Base-by-base conservation (phyloP, 345 rosid genomes). In the Hypericum perforatum region DNA sequence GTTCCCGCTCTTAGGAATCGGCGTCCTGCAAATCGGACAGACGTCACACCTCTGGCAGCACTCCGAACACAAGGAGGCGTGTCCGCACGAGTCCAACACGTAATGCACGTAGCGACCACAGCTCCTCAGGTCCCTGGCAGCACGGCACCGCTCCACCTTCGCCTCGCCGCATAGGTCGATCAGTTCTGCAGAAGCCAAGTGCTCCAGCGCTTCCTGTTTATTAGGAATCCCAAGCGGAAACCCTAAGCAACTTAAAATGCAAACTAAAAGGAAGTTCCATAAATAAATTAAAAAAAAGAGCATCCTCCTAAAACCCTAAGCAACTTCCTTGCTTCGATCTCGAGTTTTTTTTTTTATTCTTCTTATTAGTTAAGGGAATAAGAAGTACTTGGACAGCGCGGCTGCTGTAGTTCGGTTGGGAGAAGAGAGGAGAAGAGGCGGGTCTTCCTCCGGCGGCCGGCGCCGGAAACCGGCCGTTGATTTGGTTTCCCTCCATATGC, bases 51-150 rank as follows among this genome's bases (percentile, higher is more conserved):
- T 76, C 37, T 82, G 86, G 61, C 81, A 71, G 63, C 97, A 92
- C 79, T 89, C 97, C 4, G 61, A 61, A 70, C 97, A 89, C 64
- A 94, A 67, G 11, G 95, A 92, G 10, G 99, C 95, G 77, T 92
- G 99, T 40, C 95, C 80, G 49, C 99, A 92, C 2, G 94, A 73
- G 63, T 54, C 78, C 59, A 94, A 65, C 12, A 74, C 82, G 71
- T 76, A 59, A 52, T 76, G 78, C 12, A 89, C 99, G 60, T 66
- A 76, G 41, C 86, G 77, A 32, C 87, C 97, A 42, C 99, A 89
- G 62, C 95, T 82, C 53, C 91, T 67, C 75, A 89, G 72, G 74
- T 94, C 94, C 63, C 99, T 86, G 57, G 92, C 73, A n/a, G 97
- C 99, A 39, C 99, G 75, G 49, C 99, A 94, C 1, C 58, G 70